Conservation (phyloP, 208 protist genomes). For the Wallacemonas sp. region DNA sequence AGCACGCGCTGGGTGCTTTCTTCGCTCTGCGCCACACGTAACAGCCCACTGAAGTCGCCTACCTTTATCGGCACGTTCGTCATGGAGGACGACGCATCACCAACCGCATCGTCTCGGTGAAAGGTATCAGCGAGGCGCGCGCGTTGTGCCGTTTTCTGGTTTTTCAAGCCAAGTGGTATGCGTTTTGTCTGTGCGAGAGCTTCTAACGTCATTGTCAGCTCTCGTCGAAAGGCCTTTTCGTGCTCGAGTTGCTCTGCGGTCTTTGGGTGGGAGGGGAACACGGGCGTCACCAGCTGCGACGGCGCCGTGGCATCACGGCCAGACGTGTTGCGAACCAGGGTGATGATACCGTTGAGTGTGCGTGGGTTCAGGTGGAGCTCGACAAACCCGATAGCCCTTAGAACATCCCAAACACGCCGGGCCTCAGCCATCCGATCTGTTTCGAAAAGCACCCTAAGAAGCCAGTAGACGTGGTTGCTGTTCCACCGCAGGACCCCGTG, state of each 20-base stretch:
- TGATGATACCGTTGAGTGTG: slow-evolving; percentile 54
- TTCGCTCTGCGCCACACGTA: slow-evolving; percentile 42
- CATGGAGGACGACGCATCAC: background rate
- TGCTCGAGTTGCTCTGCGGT: slow-evolving; percentile 3
- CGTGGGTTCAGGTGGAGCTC: slow-evolving; percentile 55
- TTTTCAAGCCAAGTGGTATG: slow-evolving; percentile 27
- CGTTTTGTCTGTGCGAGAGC: slow-evolving; percentile 29
- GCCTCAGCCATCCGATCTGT: slow-evolving; percentile 43
- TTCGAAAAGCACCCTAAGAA: slow-evolving; percentile 66
- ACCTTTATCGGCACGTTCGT: slow-evolving; percentile 20
- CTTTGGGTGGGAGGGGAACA: slow-evolving; percentile 1
- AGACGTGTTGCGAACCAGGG: slow-evolving; percentile 28
- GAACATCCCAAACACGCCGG: slow-evolving; percentile 59
- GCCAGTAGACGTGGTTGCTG: slow-evolving; percentile 60
- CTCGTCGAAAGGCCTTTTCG: slow-evolving; percentile 39
- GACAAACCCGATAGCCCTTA: slow-evolving; percentile 65
- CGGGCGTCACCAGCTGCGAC: background rate
- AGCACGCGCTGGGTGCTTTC: slow-evolving; percentile 42
- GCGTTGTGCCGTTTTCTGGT: slow-evolving; percentile 23
- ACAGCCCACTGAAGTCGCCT: slow-evolving; percentile 76
- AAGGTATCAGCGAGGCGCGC: slow-evolving; percentile 46
- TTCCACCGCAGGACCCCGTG: slow-evolving; percentile 67
- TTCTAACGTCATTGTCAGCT: slow-evolving; percentile 53
- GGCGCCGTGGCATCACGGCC: background rate
- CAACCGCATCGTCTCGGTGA: slow-evolving; percentile 6